Percentiles rank a stretch among this genome's conserved stretches.
phyloP scores from a whole-genome alignment of 352 stramenopile species.

The Globisporangium paddicum region DNA sequence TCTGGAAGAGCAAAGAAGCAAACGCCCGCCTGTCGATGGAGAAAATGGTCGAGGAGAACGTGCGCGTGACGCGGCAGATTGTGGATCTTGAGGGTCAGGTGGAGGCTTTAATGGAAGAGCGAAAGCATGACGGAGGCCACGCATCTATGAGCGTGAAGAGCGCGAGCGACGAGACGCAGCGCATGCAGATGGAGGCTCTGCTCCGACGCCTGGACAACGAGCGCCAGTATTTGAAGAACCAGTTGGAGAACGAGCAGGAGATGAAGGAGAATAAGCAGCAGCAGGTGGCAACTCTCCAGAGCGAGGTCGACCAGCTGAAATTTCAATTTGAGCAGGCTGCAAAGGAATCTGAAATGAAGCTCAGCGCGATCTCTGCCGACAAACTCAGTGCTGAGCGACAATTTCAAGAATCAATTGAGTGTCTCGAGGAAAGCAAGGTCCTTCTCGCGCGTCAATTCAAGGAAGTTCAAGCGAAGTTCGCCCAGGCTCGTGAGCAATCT shows the following conservation, averaged over 20 bases:
- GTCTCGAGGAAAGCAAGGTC: slow-evolving; percentile 48
- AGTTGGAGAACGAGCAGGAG: slow-evolving; percentile 53
- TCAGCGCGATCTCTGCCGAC: slow-evolving; percentile 26
- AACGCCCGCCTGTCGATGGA: slow-evolving; percentile 66
- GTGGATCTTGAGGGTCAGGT: slow-evolving; percentile 57
- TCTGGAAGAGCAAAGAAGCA: slow-evolving; percentile 61
- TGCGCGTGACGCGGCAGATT: slow-evolving; percentile 53
- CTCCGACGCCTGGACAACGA: slow-evolving; percentile 74
- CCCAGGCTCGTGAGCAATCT: slow-evolving; percentile 47
- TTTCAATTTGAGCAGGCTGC: slow-evolving; percentile 31
- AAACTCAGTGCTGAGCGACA: slow-evolving; percentile 34
- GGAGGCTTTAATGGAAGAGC: slow-evolving; percentile 54
- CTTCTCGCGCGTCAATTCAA: slow-evolving; percentile 49
- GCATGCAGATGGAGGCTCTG: slow-evolving; percentile 75
- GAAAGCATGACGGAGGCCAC: slow-evolving; percentile 27
- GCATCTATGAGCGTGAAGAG: slow-evolving; percentile 47
- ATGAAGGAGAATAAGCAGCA: slow-evolving; percentile 37
- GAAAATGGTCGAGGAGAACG: slow-evolving; percentile 70
- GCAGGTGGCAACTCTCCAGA: slow-evolving; percentile 33
- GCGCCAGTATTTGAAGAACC: slow-evolving; percentile 77
- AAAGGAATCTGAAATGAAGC: slow-evolving; percentile 31
- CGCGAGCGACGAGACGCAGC: slow-evolving; percentile 71
- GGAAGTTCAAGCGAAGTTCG: slow-evolving; percentile 55
- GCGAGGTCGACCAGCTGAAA: slow-evolving; percentile 39
- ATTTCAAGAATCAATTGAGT: slow-evolving; percentile 26